A percentile compares a stretch with the other conserved stretches of the same genome.
These are phyloP conservation scores for Mortierella polycephala DNA, from an alignment of 371 early-diverging fungal genomes.

Conservation along the genomic window DNA sequence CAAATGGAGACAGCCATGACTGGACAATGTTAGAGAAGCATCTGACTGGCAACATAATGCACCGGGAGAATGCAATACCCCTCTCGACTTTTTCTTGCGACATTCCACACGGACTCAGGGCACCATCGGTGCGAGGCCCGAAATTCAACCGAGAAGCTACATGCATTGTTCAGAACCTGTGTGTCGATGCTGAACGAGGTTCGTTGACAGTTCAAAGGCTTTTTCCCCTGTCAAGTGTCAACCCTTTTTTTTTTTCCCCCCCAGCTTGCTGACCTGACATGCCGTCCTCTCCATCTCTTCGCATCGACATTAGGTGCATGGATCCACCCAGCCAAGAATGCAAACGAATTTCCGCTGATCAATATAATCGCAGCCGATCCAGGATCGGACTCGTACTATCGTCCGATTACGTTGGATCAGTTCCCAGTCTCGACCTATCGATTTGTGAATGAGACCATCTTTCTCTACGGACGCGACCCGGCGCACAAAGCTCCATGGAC, in stretches of 20 bases:
- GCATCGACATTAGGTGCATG: constrained; percentile 32
- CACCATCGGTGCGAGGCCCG: constrained; percentile 16
- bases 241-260: not conserved
- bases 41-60: constrained; percentile 21
- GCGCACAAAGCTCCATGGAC: constrained; percentile 39
- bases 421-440: constrained; percentile 41
- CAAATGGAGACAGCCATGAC: constrained; percentile 23
- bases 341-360: constrained; percentile 37
- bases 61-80: constrained; percentile 28
- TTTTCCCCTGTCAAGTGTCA: not conserved
- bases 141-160: constrained; percentile 35
- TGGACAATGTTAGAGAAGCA: constrained; percentile 36
- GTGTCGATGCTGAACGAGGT: constrained; percentile 53
- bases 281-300: not conserved
- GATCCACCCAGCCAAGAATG: constrained; percentile 18
- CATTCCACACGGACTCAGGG: constrained; percentile 2
- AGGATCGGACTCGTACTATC: constrained; percentile 45
- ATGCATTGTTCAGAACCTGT: constrained; percentile 43
- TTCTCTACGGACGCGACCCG: constrained; percentile 39
- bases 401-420: constrained; percentile 26
- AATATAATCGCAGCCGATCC: constrained; percentile 48
- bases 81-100: constrained; percentile 24
- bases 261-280: not conserved
- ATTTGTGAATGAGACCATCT: constrained; percentile 48
- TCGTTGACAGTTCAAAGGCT: not conserved